These are phyloP conservation scores for Byssochlamys sp. DNA, from an alignment of 2,329 filamentous ascomycete genomes.

Conservation along the genomic window DNA sequence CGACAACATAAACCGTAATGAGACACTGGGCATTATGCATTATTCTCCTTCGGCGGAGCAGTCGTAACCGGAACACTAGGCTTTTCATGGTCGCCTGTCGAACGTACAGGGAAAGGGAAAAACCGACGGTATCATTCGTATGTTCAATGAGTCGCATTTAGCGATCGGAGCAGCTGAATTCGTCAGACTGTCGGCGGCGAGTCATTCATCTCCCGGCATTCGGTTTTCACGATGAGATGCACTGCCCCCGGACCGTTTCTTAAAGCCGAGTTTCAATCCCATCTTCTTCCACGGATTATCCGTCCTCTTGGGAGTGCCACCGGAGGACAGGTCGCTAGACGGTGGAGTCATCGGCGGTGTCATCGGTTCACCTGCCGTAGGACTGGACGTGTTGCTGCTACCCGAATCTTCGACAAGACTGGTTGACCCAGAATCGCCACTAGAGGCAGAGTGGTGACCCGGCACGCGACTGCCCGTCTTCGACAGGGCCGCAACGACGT, in stretches of 20 bases:
- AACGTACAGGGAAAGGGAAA: background rate
- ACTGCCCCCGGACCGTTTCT: constrained; percentile 24
- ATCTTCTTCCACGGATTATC: constrained; percentile 46
- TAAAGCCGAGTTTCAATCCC: constrained; percentile 41
- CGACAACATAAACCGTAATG: background rate
- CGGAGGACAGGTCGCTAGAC: constrained; percentile 28
- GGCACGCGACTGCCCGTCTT: constrained; percentile 27
- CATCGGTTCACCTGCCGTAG: constrained; percentile 36
- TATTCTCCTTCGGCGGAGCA: background rate
- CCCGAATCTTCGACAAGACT: constrained; percentile 39
- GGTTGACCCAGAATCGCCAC: constrained; percentile 29
- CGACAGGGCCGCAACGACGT: constrained; percentile 21
- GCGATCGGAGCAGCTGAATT: background rate
- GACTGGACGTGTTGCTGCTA: constrained; percentile 32
- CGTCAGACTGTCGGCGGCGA: background rate
- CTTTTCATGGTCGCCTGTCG: background rate
- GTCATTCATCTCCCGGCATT: background rate
- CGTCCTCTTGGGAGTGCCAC: constrained; percentile 32
- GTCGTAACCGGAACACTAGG: background rate
- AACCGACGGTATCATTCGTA: background rate
- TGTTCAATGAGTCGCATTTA: background rate
- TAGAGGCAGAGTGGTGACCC: constrained; percentile 26
- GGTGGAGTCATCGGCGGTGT: constrained; percentile 44
- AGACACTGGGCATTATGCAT: background rate
- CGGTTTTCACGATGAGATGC: background rate